Base-by-base conservation (phyloP, 2,329 filamentous ascomycete species). In the Tetracladium maxilliforme region DNA sequence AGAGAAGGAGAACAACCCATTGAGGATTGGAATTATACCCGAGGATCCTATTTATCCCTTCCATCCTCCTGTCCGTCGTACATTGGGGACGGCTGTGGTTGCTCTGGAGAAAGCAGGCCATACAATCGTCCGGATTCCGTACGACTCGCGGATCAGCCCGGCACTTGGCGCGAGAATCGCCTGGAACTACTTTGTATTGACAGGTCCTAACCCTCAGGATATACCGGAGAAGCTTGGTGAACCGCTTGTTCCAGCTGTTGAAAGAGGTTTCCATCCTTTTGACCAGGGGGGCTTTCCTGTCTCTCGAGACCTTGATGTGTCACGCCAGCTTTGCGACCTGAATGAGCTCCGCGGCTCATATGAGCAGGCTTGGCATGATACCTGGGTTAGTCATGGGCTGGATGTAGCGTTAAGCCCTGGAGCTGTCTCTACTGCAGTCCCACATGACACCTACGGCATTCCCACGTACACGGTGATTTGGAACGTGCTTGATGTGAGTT, bases 401-500 rank as follows among this genome's bases (percentile, higher is more conserved):
- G 65, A 70, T 40, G 56, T 54, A 0, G 40, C 70, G 1, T 25
- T 71, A n/a, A 52, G 50, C 26, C 52, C 59, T 4, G 50, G 52
- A 4, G 55, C 61, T 6, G 57, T 62, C 33, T 53, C 45, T 9
- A 65, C 61, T 0, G 63, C 66, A 1, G 54, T 61, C 1, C 46
- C 44, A 11, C 60, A 69, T 36, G 64, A 70, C 37, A 52, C 46
- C 0, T 70, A 58, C 39, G 53, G 58, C 0, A 15, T 49, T 1
- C 45, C 54, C 2, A 40, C 49, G 1, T 64, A 62, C 26, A 68
- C 64, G 0, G 38, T 55, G 11, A 31, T 68, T 16, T 53, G 53
- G 39, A 72, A 70, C 30, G 13, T 67, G 7, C 34, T 69, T 5
- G 59, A 69, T 40, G 60, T 58, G 35, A 44, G 57, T 46, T 15